Percentiles rank a stretch among this genome's conserved stretches.
Conservation (phyloP, 345 rosid species). For the Zanthoxylum bungeanum region DNA sequence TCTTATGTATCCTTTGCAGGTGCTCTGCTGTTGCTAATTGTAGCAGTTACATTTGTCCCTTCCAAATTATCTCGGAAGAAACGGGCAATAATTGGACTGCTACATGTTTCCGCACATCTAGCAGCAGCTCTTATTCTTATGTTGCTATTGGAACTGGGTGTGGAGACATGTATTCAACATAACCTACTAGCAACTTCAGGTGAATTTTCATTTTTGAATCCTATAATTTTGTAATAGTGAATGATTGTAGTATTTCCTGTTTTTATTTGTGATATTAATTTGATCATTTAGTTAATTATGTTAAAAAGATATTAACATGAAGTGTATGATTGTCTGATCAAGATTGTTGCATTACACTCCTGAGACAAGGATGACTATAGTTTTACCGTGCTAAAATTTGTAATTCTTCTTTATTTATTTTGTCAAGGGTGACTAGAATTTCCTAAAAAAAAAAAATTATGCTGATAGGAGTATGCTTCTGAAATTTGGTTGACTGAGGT, state of each 20-base stretch:
- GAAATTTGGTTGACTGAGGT: background rate
- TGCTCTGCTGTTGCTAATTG: slow-evolving; percentile 55
- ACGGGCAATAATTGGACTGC: slow-evolving; percentile 67
- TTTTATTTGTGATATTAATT: background rate
- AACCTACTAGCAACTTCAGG: slow-evolving; percentile 95
- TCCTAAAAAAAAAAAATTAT: no score
- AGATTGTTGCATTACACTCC: background rate
- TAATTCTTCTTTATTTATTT: background rate
- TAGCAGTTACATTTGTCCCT: slow-evolving; percentile 78
- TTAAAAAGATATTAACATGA: background rate
- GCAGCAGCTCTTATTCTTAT: slow-evolving; percentile 86
- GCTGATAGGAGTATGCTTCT: background rate
- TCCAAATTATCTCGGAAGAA: slow-evolving; percentile 81
- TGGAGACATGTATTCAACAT: slow-evolving; percentile 89
- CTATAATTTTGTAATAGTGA: background rate
- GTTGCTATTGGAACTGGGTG: slow-evolving; percentile 90
- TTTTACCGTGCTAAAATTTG: background rate
- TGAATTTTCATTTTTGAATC: slow-evolving; percentile 22
- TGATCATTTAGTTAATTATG: background rate
- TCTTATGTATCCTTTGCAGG: slow-evolving; percentile 85
- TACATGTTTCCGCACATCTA: slow-evolving; percentile 89
- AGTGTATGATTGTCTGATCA: slow-evolving; percentile 1
- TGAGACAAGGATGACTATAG: background rate
- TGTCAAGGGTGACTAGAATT: background rate
- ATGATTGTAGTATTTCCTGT: background rate